phyloP scores from a whole-genome alignment of 495 filamentous ascomycete genomes.

The Penicillium arizonense region DNA sequence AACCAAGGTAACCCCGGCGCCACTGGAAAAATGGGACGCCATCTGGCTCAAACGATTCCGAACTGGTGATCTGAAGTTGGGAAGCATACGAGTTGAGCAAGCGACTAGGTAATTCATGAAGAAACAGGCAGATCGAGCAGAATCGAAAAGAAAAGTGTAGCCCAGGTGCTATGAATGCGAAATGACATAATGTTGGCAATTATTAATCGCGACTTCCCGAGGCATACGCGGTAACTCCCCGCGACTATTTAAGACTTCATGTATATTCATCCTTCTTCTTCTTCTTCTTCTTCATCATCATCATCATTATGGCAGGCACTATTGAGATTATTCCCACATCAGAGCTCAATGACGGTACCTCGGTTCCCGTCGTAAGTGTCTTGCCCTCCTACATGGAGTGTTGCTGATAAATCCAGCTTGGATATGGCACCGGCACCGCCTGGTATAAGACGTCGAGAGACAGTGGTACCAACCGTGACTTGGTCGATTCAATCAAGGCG shows the following conservation, averaged over 20 bases:
- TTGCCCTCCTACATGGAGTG: neutral
- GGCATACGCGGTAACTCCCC: no score
- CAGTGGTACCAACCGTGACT: slow-evolving; percentile 27
- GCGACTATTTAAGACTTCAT: no score
- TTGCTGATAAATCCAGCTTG: slow-evolving; percentile 50
- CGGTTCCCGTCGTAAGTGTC: slow-evolving; percentile 65
- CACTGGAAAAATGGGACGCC: slow-evolving; percentile 52
- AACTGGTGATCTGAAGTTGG: slow-evolving; percentile 3
- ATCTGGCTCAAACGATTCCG: slow-evolving; percentile 38
- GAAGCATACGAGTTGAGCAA: slow-evolving; percentile 23
- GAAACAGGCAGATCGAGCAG: neutral
- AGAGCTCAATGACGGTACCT: slow-evolving; percentile 70
- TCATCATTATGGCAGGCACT: slow-evolving; percentile 15
- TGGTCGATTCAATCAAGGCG: slow-evolving; percentile 60
- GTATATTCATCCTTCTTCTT: no score
- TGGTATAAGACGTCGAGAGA: slow-evolving; percentile 54
- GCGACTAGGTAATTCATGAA: slow-evolving; percentile 11
- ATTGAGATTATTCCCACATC: slow-evolving; percentile 41
- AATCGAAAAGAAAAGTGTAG: neutral
- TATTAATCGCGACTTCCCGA: slow-evolving; percentile 14
- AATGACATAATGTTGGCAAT: slow-evolving; percentile 24
- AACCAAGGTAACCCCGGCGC: slow-evolving; percentile 47
- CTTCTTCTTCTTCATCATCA: neutral
- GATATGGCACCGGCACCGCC: slow-evolving; percentile 67
- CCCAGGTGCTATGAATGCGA: neutral